Evolutionary conservation across 2,329 filamentous ascomycete genomes (phyloP).

Genomic region (Alternaria sp.): DNA sequence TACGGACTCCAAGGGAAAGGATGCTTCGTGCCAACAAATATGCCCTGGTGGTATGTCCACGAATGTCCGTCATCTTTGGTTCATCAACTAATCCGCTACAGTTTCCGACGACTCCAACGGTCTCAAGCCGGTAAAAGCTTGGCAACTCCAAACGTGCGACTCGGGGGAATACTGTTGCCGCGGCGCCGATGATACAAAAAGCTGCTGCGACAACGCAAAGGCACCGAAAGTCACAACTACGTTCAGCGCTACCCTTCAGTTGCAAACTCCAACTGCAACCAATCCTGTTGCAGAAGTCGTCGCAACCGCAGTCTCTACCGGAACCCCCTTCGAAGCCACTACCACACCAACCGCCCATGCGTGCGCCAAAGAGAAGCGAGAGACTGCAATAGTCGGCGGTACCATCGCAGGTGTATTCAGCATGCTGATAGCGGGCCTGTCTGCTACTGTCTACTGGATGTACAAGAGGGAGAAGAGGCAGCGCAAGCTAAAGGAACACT

Average conservation of each 20-base stretch:
- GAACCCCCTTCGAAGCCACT: conserved; percentile 14
- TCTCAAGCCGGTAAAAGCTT: conserved; percentile 31
- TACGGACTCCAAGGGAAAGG: conserved; percentile 45
- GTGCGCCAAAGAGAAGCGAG: conserved; percentile 30
- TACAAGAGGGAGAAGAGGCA: conserved; percentile 42
- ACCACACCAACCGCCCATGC: conserved; percentile 12
- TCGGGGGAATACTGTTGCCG: conserved; percentile 49
- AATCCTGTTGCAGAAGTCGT: conserved; percentile 16
- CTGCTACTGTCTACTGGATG: conserved; percentile 33
- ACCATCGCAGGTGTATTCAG: conserved; percentile 37
- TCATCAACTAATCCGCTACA: conserved; percentile 15
- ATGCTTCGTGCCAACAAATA: conserved; percentile 39
- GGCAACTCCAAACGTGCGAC: conserved; percentile 49
- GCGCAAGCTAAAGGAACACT: conserved; percentile 46
- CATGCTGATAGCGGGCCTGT: conserved; percentile 27
- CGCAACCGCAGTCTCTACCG: conserved; percentile 18
- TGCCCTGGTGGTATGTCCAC: conserved; percentile 42
- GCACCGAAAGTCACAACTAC: conserved; percentile 35
- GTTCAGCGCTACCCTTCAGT: conserved; percentile 34
- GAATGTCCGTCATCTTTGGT: background rate
- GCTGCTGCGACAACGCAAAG: conserved; percentile 43
- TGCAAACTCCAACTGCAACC: conserved; percentile 19
- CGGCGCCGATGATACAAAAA: conserved; percentile 31
- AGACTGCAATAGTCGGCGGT: conserved; percentile 37
- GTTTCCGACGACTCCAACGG: conserved; percentile 23